phyloP scores from a whole-genome alignment of 441 rosid genomes.

The Metrosideros polymorpha region DNA sequence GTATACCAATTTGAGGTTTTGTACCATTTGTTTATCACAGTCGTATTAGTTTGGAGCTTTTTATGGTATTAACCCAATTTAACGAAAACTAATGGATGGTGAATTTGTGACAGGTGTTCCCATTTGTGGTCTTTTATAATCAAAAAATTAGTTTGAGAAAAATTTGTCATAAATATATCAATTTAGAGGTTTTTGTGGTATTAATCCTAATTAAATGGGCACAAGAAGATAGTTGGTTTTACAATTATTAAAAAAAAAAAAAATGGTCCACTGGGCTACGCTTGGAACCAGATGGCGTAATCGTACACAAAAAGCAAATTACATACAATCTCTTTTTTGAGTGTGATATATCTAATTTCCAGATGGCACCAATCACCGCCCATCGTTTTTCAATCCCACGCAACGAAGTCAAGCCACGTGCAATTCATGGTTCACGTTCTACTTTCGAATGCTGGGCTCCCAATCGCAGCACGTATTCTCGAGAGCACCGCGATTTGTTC shows the following conservation, averaged over 20 bases:
- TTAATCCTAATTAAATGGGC: background rate
- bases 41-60: too few relatives aligned
- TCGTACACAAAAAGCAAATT: background rate
- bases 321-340: accelerated
- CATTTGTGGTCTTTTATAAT: too few relatives aligned
- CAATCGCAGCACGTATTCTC: background rate
- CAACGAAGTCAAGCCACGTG: background rate
- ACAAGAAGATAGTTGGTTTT: too few relatives aligned
- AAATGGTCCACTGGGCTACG: background rate
- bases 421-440: background rate
- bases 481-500: background rate
- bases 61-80: too few relatives aligned
- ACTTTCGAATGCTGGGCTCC: background rate
- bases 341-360: background rate
- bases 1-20: too few relatives aligned
- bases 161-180: too few relatives aligned
- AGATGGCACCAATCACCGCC: background rate
- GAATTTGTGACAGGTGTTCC: too few relatives aligned
- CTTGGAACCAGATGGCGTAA: background rate
- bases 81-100: too few relatives aligned
- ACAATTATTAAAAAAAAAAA: background rate
- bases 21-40: too few relatives aligned
- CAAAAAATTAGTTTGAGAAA: too few relatives aligned
- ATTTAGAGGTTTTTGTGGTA: too few relatives aligned
- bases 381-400: background rate